Evolutionary conservation across 2,329 filamentous ascomycete species (phyloP), one percentile per base, ranked within the genome.

Genomic region (Botryotinia narcissicola): DNA sequence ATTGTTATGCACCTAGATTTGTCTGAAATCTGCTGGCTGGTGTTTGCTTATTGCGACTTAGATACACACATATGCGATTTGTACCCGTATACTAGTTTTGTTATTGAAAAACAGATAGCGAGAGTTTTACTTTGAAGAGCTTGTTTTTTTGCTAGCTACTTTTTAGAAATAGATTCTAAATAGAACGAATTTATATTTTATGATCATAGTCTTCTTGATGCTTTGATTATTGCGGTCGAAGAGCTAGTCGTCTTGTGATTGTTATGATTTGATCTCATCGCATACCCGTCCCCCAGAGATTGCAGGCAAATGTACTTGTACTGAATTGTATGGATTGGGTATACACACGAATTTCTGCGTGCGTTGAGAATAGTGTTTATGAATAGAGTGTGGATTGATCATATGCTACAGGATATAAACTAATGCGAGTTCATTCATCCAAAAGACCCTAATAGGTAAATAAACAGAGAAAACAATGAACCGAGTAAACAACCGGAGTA

Each of bases 21-120:
- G 51, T 54, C 46, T 73, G 3, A 32, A 60, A 60, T 70, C 63
- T 37, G 42, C n/a, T 32, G 42, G 42, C 10, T 42, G 59, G 25
- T 71, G 59, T 71, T 64, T 71, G 59, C 44, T 64, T 64, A 51
- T 54, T 71, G 69, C 57, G 69, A 61, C 57, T 61, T 71, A 72
- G 71, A 73, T 73, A 73, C 51, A 73, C 48, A 70, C 64, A 48
- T 46, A 37, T 72, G 35, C 70, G 62, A 68, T 67, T 51, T 22
- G 37, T 42, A 57, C 35, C 57, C 66, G 66, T 32, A 59, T 44
- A 57, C 29, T n/a, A 32, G 32, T 71, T 64, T 32, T 71, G 32
- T 37, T 71, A 46, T 51, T 40, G 25, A 64, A 66, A 35, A 40
- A 8, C 54, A 71, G 69, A 63, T 40, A 54, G 69, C 69, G 69